Evolutionary conservation across 176 grass and related monocot genomes (phyloP).

Genomic region (Tuctoria greenei): DNA sequence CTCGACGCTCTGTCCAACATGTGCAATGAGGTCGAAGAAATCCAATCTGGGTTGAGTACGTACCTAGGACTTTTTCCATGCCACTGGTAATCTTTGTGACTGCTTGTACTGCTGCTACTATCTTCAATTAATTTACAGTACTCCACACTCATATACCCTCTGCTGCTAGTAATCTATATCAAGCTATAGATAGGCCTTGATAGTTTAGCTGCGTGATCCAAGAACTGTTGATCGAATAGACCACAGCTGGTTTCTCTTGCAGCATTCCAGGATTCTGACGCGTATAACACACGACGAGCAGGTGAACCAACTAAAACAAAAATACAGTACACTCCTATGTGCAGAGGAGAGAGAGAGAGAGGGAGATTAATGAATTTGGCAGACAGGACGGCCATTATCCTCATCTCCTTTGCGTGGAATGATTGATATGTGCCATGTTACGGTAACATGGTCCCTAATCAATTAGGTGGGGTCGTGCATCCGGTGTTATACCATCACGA

Average conservation of each 20-base stretch:
- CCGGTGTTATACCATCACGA: background rate
- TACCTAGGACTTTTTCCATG: background rate
- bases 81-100: background rate
- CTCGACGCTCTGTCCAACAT: conserved; percentile 30
- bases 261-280: background rate
- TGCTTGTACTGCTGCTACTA: background rate
- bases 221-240: background rate
- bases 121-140: background rate
- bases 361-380: background rate
- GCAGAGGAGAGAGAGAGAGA: no score
- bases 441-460: conserved; percentile 41
- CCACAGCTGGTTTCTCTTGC: background rate
- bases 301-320: background rate
- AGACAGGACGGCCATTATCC: conserved; percentile 24
- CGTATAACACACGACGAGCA: background rate
- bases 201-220: conserved; percentile 1
- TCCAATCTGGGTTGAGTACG: background rate
- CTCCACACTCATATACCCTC: background rate
- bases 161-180: no score
- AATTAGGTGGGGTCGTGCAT: background rate
- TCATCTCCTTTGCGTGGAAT: background rate
- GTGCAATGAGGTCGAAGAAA: background rate
- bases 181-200: no score
- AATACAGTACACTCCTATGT: background rate
- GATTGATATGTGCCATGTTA: conserved; percentile 43